These are phyloP conservation scores for Phytophthora multivora DNA, from an alignment of 352 stramenopile genomes.

Conservation along the genomic window DNA sequence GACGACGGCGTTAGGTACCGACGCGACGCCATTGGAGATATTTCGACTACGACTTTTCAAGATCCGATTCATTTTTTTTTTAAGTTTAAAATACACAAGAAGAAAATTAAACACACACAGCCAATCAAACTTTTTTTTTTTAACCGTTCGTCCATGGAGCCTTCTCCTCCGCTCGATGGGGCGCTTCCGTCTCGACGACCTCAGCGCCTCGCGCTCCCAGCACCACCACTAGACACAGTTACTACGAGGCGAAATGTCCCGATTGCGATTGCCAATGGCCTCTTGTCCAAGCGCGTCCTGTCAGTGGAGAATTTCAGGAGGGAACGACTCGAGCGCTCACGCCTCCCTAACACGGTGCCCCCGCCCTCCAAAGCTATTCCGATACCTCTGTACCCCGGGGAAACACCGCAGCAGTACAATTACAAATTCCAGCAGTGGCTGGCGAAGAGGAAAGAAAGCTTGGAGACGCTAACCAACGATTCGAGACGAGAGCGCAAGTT, in stretches of 20 bases:
- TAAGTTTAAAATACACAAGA: no score
- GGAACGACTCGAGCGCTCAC: conserved; percentile 3
- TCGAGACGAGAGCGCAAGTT: conserved; percentile 16
- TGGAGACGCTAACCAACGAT: not conserved
- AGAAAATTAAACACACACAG: no score
- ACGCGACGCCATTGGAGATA: conserved; percentile 12
- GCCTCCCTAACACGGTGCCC: not conserved
- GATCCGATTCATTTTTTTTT: no score
- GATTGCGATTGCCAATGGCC: not conserved
- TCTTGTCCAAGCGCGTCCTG: conserved; percentile 3
- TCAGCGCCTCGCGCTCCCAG: not conserved
- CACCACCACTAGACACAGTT: not conserved
- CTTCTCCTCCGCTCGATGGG: not conserved
- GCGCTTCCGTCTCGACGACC: not conserved
- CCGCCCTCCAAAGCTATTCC: not conserved
- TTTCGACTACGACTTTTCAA: not conserved
- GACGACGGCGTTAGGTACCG: conserved; percentile 4
- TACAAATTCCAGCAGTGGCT: conserved; percentile 10
- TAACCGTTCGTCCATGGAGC: no score
- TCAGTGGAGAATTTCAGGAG: conserved; percentile 1
- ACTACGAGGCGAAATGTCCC: not conserved
- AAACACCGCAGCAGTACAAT: conserved; percentile 3
- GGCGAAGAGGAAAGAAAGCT: conserved; percentile 1
- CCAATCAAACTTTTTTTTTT: no score
- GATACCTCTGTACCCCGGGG: not conserved